Conservation (phyloP, 1,139 yeast species). For the Hansenula lynferdii region DNA sequence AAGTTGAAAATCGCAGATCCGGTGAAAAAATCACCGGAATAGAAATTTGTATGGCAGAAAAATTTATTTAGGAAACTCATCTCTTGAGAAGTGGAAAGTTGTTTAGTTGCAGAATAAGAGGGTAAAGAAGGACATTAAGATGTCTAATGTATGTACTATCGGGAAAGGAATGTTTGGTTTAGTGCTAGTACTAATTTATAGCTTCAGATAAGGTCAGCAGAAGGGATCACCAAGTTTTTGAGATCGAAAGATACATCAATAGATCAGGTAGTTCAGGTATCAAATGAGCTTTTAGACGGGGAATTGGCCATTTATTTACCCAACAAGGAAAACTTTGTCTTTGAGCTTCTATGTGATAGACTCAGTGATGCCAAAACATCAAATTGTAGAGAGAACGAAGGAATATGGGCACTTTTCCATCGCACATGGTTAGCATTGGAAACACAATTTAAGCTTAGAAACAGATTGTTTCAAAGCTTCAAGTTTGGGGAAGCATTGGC, state of each 20-base stretch:
- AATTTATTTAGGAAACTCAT: conserved; percentile 1
- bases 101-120: not conserved
- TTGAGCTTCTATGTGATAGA: conserved; percentile 66
- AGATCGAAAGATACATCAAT: conserved; percentile 50
- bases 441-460: conserved; percentile 19
- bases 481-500: conserved; percentile 31
- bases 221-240: conserved; percentile 56
- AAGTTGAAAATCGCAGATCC: too few relatives aligned
- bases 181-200: not conserved
- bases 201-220: conserved; percentile 36
- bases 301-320: conserved; percentile 51
- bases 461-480: conserved; percentile 33
- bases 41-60: not conserved
- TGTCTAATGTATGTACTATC: not conserved
- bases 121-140: not conserved
- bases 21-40: too few relatives aligned
- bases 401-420: conserved; percentile 45
- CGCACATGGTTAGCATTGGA: conserved; percentile 34
- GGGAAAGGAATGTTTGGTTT: not conserved
- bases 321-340: conserved; percentile 49
- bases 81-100: not conserved
- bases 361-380: conserved; percentile 42
- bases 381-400: conserved; percentile 36
- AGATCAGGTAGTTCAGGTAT: conserved; percentile 38
- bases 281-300: conserved; percentile 37